These are phyloP conservation scores for Dunaliella primolecta DNA, from an alignment of 139 green algal species.

Conservation along the genomic window DNA sequence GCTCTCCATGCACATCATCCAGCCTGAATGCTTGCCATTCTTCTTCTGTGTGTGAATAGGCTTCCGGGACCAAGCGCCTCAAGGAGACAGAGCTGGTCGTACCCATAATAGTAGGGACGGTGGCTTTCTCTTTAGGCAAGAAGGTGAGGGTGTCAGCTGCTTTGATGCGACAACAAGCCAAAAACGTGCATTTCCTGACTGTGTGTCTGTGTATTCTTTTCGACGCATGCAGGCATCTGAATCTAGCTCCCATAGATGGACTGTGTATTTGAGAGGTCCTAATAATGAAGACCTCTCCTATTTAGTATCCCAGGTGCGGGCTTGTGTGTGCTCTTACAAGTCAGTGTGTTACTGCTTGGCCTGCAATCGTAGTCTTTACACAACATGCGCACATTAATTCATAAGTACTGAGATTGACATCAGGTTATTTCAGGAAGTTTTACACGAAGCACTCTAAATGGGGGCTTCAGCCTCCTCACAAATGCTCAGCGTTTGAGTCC, in stretches of 20 bases:
- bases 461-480: too few species aligned
- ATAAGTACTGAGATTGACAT: too few species aligned
- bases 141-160: slow-evolving; percentile 60
- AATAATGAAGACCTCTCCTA: slow-evolving; percentile 80
- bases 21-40: too few species aligned
- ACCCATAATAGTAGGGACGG: slow-evolving; percentile 77
- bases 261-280: slow-evolving; percentile 78
- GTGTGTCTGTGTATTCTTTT: background rate
- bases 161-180: background rate
- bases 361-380: too few species aligned
- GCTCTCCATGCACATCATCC: too few species aligned
- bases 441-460: too few species aligned
- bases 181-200: background rate
- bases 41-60: too few species aligned
- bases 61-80: slow-evolving; percentile 35
- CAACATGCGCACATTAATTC: too few species aligned
- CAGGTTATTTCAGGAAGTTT: too few species aligned
- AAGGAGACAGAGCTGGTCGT: slow-evolving; percentile 70
- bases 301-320: slow-evolving; percentile 53
- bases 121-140: slow-evolving; percentile 87
- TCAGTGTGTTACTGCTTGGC: too few species aligned
- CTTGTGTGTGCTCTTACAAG: background rate
- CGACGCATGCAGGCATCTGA: slow-evolving; percentile 61
- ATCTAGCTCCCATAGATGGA: slow-evolving; percentile 82
- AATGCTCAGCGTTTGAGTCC: too few species aligned